Evolutionary conservation across 768 basidiomycete genomes (phyloP), one percentile per base, ranked within the genome.

Genomic region (Kwoniella dendrophila): DNA sequence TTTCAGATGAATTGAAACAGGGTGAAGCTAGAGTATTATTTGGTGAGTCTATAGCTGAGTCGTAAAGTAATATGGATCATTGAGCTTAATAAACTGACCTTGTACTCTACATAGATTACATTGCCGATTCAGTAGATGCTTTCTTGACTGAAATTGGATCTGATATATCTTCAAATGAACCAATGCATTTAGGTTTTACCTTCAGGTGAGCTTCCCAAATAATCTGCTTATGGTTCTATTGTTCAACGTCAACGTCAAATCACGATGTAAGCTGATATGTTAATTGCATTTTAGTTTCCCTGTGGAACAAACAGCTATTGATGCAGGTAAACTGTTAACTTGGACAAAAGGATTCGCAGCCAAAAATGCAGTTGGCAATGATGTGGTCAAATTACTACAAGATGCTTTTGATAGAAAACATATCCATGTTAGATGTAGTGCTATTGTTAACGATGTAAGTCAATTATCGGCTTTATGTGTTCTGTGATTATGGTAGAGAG

Each of bases 71-170:
- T n/a, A n/a, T n/a, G n/a, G n/a, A n/a, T n/a, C n/a, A n/a, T n/a
- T n/a, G n/a, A n/a, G n/a, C n/a, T n/a, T n/a, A n/a, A n/a, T n/a
- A 20, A 40, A 36, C 64, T 61, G 54, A 59, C 60, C 7, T 44
- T 33, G 24, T 58, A 53, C 41, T 53, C 30, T 18, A 50, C 20
- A 30, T 76, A 96, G 96, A 98, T 82, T 99, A 97, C 81, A 89
- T 99, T 69, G 96, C 96, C 36, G 91, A 93, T 66, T 94, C 91
- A 2, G 94, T 99, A 16, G 92, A 97, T 75, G 86, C 90, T 10
- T 99, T 99, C 82, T 83, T 98, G 68, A 95, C 90, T 26, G 84
- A 87, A 30, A 74, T 79, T 38, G 83, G 84, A 36, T 68, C 75
- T 27, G 80, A 80, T 30, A 72, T 76, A 26, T 63, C 62, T 22